Evolutionary conservation across 352 stramenopile genomes (phyloP), one percentile per base, ranked within the genome.

Genomic region (Phytophthora chlamydospora): DNA sequence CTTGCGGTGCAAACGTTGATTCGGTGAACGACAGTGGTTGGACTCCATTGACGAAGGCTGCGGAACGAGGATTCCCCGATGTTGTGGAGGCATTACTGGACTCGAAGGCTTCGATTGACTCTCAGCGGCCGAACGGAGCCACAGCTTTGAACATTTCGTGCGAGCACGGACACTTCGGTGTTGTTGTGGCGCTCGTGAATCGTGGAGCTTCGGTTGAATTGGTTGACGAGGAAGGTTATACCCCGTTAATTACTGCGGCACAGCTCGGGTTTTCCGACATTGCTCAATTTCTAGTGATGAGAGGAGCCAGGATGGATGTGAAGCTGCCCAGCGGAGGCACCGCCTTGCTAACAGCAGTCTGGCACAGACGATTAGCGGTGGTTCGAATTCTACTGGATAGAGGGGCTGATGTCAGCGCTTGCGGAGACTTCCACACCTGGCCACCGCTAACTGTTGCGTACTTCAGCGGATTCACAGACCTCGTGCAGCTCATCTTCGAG

Each of bases 321-420:
- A 19, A 34, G 10, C 12, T 57, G 27, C 35, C 36, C 10, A 57
- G 48, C 16, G 36, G 48, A 31, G 46, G 48, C 27, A 57, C 48
- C n/a, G 12, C 35, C 48, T 13, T 57, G 4, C 14, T 57, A 4
- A 57, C 48, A 10, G 48, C 48, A 2, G 24, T 57, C 11, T 57
- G 48, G 48, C 29, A 40, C 36, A 46, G 39, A 21, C 48, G 36
- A 3, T 19, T 46, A 14, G 48, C 14, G 16, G 36, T 47, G 2
- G 48, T 46, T 47, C 48, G 48, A 6, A 40, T 57, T 38, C 48
- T 57, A 17, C n/a, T 57, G 36, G 48, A 46, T 40, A 27, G 38
- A 12, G 48, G 48, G 4, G 47, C 47, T 4, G 34, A 55, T 29
- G 44, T 55, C 19, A 55, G 21, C 36, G 3, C 44, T 6, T 2